Evolutionary conservation across 2,329 filamentous ascomycete genomes (phyloP).

Genomic region (Cordyceps fumosorosea): DNA sequence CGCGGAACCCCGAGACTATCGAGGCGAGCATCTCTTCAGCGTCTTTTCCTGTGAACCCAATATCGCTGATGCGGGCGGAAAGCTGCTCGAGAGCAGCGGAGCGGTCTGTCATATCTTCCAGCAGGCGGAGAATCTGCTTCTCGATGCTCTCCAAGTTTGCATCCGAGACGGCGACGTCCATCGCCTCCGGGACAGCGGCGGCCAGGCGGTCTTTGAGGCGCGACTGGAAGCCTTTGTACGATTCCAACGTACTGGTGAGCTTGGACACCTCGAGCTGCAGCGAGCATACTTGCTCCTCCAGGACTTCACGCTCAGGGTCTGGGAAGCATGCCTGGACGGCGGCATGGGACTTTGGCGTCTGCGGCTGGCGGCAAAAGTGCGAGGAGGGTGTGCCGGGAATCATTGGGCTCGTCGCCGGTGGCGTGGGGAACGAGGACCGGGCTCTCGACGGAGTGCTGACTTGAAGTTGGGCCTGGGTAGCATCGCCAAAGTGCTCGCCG

Average conservation of each 20-base stretch:
- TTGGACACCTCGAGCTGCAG: conserved; percentile 43
- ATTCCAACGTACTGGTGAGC: conserved; percentile 40
- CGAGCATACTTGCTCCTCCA: conserved; percentile 42
- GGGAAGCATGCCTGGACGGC: conserved; percentile 37
- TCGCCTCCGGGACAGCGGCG: conserved; percentile 12
- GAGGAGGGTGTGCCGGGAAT: conserved; percentile 33
- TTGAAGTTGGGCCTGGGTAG: conserved; percentile 42
- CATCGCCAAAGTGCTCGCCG: conserved; percentile 41
- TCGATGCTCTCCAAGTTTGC: conserved; percentile 31
- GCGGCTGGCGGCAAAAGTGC: conserved; percentile 10
- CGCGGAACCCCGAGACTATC: conserved; percentile 44
- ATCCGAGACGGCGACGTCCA: conserved; percentile 11
- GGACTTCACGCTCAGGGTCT: conserved; percentile 34
- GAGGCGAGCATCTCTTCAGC: conserved; percentile 42
- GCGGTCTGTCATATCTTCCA: conserved; percentile 41
- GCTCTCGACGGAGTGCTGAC: conserved; percentile 44
- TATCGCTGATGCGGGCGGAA: conserved; percentile 35
- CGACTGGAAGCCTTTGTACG: conserved; percentile 36
- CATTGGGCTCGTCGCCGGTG: conserved; percentile 47
- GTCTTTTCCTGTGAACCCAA: conserved; percentile 46
- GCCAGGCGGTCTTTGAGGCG: conserved; percentile 32
- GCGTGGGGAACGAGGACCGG: conserved; percentile 46
- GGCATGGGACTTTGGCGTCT: conserved; percentile 21
- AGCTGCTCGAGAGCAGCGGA: conserved; percentile 41
- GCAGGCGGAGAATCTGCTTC: conserved; percentile 33